Evolutionary conservation across 106 monocot species (phyloP).

Genomic region (Acorus calamus): DNA sequence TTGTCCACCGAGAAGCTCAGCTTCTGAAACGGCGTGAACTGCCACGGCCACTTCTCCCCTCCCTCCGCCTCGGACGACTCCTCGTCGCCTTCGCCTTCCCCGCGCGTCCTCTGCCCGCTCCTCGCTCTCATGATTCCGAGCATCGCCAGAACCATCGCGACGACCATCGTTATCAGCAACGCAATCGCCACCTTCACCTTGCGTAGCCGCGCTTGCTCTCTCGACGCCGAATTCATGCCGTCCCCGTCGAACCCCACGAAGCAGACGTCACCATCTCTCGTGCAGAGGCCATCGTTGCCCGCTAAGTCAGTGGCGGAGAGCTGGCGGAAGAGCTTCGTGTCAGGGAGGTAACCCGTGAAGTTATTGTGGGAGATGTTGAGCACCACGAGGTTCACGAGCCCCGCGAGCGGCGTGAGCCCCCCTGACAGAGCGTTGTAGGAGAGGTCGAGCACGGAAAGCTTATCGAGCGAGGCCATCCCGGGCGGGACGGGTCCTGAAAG

Average conservation of each 20-base stretch:
- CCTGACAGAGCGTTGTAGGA: conserved; percentile 63
- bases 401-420: conserved; percentile 42
- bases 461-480: conserved; percentile 43
- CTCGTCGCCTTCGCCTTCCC: conserved; percentile 7
- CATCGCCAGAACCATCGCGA: conserved; percentile 62
- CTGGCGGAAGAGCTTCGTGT: conserved; percentile 90
- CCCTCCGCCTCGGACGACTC: conserved; percentile 28
- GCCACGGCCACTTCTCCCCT: conserved; percentile 76
- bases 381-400: conserved; percentile 60
- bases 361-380: conserved; percentile 91
- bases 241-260: conserved; percentile 32
- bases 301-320: conserved; percentile 45
- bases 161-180: conserved; percentile 64
- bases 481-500: conserved; percentile 62
- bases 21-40: conserved; percentile 93
- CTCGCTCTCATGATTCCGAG: conserved; percentile 49
- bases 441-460: conserved; percentile 67
- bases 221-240: conserved; percentile 5
- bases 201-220: conserved; percentile 28
- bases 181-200: conserved; percentile 57
- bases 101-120: conserved; percentile 23
- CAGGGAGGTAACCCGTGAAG: conserved; percentile 81
- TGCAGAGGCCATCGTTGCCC: conserved; percentile 80
- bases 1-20: conserved; percentile 71
- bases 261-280: conserved; percentile 44